A percentile compares a stretch with the other conserved stretches of the same genome.
phyloP scores from a whole-genome alignment of 2,329 filamentous ascomycete species.

The Colletotrichum plurivorum region DNA sequence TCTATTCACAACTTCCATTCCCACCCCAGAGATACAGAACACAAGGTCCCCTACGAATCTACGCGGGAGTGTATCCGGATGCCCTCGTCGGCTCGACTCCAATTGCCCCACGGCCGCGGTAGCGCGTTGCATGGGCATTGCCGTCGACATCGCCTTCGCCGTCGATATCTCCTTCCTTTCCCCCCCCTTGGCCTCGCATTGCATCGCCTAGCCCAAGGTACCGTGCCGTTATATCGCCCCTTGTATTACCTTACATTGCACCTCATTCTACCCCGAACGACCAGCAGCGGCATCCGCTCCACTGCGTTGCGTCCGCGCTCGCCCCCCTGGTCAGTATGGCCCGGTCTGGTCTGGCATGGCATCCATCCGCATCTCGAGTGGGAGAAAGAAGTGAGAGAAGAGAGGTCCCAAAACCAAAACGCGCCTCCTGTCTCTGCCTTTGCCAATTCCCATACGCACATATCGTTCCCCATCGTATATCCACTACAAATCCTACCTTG shows the following conservation, averaged over 20 bases:
- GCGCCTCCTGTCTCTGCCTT: slow-evolving; percentile 30
- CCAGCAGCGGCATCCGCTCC: slow-evolving; percentile 32
- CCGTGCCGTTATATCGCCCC: slow-evolving; percentile 34
- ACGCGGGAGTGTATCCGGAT: slow-evolving; percentile 10
- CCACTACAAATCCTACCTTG: slow-evolving; percentile 53
- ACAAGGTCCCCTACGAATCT: background rate
- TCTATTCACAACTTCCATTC: no score
- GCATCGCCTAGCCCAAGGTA: slow-evolving; percentile 34
- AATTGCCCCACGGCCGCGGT: slow-evolving; percentile 34
- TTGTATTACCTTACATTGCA: slow-evolving; percentile 39
- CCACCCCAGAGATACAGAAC: background rate
- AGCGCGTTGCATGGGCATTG: slow-evolving; percentile 36
- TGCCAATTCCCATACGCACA: slow-evolving; percentile 44
- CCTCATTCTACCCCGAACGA: slow-evolving; percentile 38
- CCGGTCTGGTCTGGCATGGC: slow-evolving; percentile 12
- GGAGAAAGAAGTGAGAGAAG: slow-evolving; percentile 1
- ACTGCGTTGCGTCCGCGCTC: slow-evolving; percentile 31
- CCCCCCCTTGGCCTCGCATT: slow-evolving; percentile 20
- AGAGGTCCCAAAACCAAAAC: slow-evolving; percentile 30
- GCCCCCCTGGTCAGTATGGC: slow-evolving; percentile 10
- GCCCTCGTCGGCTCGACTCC: slow-evolving; percentile 22
- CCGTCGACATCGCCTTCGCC: slow-evolving; percentile 27
- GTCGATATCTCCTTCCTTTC: slow-evolving; percentile 20
- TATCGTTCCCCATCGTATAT: slow-evolving; percentile 47
- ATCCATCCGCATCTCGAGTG: slow-evolving; percentile 17